phyloP scores from a whole-genome alignment of 257 asterid species.

The Solanum paucissectum region DNA sequence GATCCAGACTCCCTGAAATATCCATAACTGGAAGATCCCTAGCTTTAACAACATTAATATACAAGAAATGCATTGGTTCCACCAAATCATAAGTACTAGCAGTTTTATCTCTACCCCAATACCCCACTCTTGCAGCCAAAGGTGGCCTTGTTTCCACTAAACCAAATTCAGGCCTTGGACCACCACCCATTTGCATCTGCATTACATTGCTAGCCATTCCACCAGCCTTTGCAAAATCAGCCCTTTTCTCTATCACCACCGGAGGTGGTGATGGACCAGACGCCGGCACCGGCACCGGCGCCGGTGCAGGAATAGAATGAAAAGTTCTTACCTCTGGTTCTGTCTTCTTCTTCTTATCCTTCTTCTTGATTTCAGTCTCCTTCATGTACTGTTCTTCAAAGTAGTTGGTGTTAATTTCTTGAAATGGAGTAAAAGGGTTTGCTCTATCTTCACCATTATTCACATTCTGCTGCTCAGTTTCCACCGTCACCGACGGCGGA shows the following conservation, averaged over 20 bases:
- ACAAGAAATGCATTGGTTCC: constrained; percentile 72
- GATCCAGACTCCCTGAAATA: constrained; percentile 72
- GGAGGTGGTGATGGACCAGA: constrained; percentile 25
- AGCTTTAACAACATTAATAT: constrained; percentile 61
- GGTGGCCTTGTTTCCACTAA: constrained; percentile 86
- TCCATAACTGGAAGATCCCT: constrained; percentile 75
- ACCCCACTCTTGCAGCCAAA: constrained; percentile 78
- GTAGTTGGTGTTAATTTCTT: constrained; percentile 25
- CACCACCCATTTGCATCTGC: constrained; percentile 52
- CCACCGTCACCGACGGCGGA: background rate
- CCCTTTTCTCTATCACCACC: constrained; percentile 18
- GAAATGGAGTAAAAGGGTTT: constrained; percentile 7
- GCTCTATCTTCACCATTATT: constrained; percentile 7
- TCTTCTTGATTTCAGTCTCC: constrained; percentile 24
- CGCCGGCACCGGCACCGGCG: constrained; percentile 7
- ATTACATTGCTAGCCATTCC: constrained; percentile 26
- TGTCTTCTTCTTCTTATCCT: constrained; percentile 44
- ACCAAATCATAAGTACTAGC: constrained; percentile 88
- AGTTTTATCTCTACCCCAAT: constrained; percentile 89
- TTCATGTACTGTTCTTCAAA: constrained; percentile 26
- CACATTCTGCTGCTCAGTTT: constrained; percentile 7
- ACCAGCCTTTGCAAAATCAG: constrained; percentile 35
- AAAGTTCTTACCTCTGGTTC: constrained; percentile 49
- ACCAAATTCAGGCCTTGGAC: constrained; percentile 63
- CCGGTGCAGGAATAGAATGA: constrained; percentile 36